Evolutionary conservation across 1,139 yeast species (phyloP).

Genomic region (Pichia sorboxylosa): DNA sequence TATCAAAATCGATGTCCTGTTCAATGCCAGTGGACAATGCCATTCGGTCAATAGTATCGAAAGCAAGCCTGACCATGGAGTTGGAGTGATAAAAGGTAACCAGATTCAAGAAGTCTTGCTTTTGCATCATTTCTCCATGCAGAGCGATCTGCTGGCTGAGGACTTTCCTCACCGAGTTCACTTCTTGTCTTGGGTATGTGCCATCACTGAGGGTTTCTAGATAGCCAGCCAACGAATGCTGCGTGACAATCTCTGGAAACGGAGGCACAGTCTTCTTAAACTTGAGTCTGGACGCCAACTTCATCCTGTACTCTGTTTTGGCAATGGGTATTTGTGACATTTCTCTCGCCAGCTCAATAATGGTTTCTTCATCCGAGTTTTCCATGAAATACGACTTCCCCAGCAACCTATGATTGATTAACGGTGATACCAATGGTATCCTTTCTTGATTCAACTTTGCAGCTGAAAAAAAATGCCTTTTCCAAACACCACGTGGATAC

Average conservation of each 20-base stretch:
- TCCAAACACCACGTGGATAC: too few species aligned
- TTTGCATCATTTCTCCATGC: conserved; percentile 7
- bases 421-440: conserved; percentile 8
- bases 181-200: not conserved
- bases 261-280: not conserved
- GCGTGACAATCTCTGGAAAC: not conserved
- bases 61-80: conserved; percentile 10
- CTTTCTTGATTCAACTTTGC: too few species aligned
- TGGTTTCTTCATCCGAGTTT: conserved; percentile 11
- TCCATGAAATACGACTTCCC: conserved; percentile 8
- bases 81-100: conserved; percentile 13
- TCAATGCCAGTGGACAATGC: conserved; percentile 9
- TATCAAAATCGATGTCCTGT: conserved; percentile 20
- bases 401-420: conserved; percentile 6
- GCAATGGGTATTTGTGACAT: conserved; percentile 5
- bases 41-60: conserved; percentile 15
- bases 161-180: too few species aligned
- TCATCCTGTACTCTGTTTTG: not conserved
- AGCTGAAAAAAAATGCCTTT: too few species aligned
- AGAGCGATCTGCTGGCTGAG: not conserved
- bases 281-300: not conserved
- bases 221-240: not conserved
- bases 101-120: conserved; percentile 14
- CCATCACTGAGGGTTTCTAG: too few species aligned
- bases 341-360: conserved; percentile 13